Conservation (phyloP, 163 green algal species). For the Coccomyxa subellipsoidea region DNA sequence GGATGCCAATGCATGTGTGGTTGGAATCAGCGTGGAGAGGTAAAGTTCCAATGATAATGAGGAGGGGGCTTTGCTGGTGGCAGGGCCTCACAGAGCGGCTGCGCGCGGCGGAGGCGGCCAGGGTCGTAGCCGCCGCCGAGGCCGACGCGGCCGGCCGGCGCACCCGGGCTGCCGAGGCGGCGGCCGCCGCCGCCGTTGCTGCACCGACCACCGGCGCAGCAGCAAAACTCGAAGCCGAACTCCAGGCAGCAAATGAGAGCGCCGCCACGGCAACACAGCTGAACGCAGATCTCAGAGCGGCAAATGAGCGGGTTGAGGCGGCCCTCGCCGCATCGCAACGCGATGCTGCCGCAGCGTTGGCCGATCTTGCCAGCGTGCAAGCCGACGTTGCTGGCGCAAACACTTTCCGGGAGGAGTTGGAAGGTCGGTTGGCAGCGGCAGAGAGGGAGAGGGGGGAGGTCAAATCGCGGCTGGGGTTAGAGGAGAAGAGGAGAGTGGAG, state of each 20-base stretch:
- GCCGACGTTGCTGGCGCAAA: neutral
- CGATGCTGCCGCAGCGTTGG: neutral
- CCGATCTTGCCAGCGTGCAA: neutral
- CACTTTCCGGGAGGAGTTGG: neutral
- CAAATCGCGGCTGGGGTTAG: neutral
- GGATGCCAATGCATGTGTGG: too few species aligned
- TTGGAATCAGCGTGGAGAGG: too few species aligned
- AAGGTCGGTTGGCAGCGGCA: neutral
- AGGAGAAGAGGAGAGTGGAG: neutral
- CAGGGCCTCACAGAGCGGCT: neutral
- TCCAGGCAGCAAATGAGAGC: neutral
- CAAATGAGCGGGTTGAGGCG: neutral
- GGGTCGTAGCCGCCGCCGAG: neutral
- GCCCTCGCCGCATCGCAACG: neutral
- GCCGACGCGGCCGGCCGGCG: neutral
- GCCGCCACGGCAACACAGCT: neutral
- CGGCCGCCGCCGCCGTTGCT: too few species aligned
- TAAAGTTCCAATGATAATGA: neutral
- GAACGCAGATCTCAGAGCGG: neutral
- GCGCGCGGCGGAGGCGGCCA: neutral
- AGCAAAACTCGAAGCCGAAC: neutral
- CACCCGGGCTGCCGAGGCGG: neutral
- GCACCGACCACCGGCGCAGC: neutral
- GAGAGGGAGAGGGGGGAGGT: neutral
- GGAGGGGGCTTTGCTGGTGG: neutral